Evolutionary conservation across 441 rosid species (phyloP).

Genomic region (Aquilaria agallochum): DNA sequence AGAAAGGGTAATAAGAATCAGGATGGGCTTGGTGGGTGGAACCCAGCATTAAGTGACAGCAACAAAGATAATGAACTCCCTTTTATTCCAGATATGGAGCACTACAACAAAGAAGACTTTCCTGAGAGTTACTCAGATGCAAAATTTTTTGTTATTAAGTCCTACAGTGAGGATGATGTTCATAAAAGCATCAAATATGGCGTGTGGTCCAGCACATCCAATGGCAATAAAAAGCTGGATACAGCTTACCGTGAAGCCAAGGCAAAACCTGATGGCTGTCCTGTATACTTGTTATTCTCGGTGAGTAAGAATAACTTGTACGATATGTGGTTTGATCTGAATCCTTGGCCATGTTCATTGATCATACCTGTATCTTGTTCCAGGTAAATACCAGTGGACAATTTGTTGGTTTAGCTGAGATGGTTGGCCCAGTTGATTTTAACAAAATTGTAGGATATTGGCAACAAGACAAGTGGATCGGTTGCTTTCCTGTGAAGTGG

Average conservation of each 20-base stretch:
- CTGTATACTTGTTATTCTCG: slow-evolving; percentile 83
- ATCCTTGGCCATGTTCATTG: neutral
- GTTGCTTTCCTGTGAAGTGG: slow-evolving; percentile 77
- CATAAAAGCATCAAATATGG: slow-evolving; percentile 69
- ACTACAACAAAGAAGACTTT: slow-evolving; percentile 42
- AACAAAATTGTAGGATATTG: slow-evolving; percentile 61
- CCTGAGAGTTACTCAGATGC: slow-evolving; percentile 47
- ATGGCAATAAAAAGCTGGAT: slow-evolving; percentile 83
- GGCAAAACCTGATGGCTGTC: slow-evolving; percentile 54
- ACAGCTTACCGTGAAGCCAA: slow-evolving; percentile 65
- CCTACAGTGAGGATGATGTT: slow-evolving; percentile 78
- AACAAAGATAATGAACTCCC: slow-evolving; percentile 21
- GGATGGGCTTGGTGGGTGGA: slow-evolving; percentile 37
- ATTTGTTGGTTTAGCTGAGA: slow-evolving; percentile 72
- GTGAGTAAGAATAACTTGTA: slow-evolving; percentile 37
- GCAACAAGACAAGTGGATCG: slow-evolving; percentile 87
- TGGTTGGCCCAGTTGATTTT: slow-evolving; percentile 71
- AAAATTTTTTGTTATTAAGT: slow-evolving; percentile 64
- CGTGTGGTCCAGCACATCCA: slow-evolving; percentile 72
- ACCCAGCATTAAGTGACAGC: slow-evolving; percentile 19
- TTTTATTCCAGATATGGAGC: slow-evolving; percentile 29
- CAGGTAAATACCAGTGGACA: slow-evolving; percentile 83
- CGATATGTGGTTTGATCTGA: too few species aligned
- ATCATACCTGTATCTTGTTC: neutral
- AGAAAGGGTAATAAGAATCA: slow-evolving; percentile 44